These are phyloP conservation scores for Juglanconis sp. DNA, from an alignment of 2,329 filamentous ascomycete species.

Conservation along the genomic window DNA sequence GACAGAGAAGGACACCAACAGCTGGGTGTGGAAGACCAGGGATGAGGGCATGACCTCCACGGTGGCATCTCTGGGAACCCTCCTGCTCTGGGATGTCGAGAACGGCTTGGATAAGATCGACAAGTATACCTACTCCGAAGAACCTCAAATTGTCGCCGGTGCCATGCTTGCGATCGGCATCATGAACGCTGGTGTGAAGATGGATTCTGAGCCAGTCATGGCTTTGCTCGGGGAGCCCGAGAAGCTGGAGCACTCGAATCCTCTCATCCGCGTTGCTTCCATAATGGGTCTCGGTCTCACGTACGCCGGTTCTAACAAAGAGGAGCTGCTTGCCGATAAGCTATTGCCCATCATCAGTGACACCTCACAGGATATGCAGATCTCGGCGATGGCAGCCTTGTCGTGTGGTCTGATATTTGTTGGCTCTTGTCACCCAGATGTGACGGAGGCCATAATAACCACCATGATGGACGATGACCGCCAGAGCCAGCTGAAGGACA, in stretches of 20 bases:
- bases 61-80: constrained; percentile 85
- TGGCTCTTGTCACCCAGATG: constrained; percentile 84
- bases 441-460: constrained; percentile 87
- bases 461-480: constrained; percentile 93
- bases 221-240: constrained; percentile 79
- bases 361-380: constrained; percentile 83
- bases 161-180: constrained; percentile 92
- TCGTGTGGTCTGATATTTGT: constrained; percentile 89
- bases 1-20: constrained; percentile 79
- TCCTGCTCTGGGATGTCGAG: constrained; percentile 92
- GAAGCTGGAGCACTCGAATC: constrained; percentile 75
- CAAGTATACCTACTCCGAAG: constrained; percentile 81
- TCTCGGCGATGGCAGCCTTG: constrained; percentile 92
- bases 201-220: constrained; percentile 86
- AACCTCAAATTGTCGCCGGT: constrained; percentile 83
- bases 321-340: constrained; percentile 72
- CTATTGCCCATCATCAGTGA: constrained; percentile 86
- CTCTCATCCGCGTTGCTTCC: constrained; percentile 73
- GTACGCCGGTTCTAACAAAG: constrained; percentile 91
- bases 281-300: constrained; percentile 96
- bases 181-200: constrained; percentile 85
- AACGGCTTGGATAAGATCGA: constrained; percentile 90
- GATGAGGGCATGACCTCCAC: constrained; percentile 97
- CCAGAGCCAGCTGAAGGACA: constrained; percentile 87
- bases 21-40: constrained; percentile 99